Base-by-base conservation (phyloP, 2,329 filamentous ascomycete genomes). In the Tolypocladium paradoxum region DNA sequence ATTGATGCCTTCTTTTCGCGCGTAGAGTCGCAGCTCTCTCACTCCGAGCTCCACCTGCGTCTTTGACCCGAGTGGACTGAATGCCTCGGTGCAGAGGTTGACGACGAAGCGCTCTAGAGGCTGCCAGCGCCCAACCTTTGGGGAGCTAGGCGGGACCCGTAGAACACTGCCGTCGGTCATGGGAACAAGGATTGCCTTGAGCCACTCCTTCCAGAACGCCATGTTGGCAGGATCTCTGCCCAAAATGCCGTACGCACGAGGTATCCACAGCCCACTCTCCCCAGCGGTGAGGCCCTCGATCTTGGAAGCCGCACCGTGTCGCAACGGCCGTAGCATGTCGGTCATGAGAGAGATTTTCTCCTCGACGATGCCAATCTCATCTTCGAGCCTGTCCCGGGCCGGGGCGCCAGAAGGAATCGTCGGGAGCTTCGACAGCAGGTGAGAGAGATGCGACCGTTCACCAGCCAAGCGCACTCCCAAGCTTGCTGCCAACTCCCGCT, bases 341-440 rank as follows among this genome's bases (percentile, higher is more conserved):
- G 92, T 90, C 93, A 99, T 99, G 52, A 99, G 76, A 34, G 83
- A 83, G 62, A 99, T 99, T 72, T 96, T 97, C 73, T 99, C 93
- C 70, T 99, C 93, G 9, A 96, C 91, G 0, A 88, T 80, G 64
- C 91, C 95, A 66, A 99, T 99, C 64, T 96, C 84, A 54, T 97
- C 93, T 65, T 97, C 93, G 29, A 99, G 76, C 35, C 78, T 76
- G 61, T 99, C 93, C 62, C 93, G 83, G 51, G 85, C 90, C 6
- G 82, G 73, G 0, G 90, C 91, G 1, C 90, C 92, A 8, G 90
- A 95, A 2, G 84, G 81, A 2, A 90, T 82, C 0, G 82, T 84
- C 0, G 92, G 90, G 34, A 99, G 77, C 68, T 87, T 84, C 5
- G 92, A 86, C 35, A 99, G 76, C 49, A 97, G 78, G 62, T 91